Percentiles rank a stretch among this genome's conserved stretches.
phyloP scores from a whole-genome alignment of 1,284 basidiomycete species.

The Trichosporon coremiiforme region DNA sequence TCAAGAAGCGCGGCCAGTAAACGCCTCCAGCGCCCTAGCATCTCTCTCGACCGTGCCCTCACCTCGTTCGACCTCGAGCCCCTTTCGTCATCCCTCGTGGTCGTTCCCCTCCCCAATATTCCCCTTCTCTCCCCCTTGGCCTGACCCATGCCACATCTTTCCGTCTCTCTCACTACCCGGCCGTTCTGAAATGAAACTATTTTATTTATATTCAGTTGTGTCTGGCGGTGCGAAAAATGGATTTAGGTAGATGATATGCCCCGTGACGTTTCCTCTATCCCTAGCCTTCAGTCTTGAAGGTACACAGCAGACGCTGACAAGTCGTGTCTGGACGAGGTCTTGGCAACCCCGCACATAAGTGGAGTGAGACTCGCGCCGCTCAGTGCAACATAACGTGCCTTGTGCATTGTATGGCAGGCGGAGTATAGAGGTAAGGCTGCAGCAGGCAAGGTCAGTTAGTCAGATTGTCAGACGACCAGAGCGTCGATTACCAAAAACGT shows the following conservation, averaged over 20 bases:
- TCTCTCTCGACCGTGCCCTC: constrained; percentile 19
- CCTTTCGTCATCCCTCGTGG: constrained; percentile 19
- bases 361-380: neutral
- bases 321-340: neutral
- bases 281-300: neutral
- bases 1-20: constrained; percentile 55
- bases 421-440: neutral
- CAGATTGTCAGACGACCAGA: neutral
- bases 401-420: neutral
- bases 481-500: neutral
- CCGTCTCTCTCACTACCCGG: constrained; percentile 23
- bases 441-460: neutral
- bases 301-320: neutral
- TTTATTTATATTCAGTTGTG: constrained; percentile 28
- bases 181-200: constrained; percentile 31
- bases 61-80: constrained; percentile 13
- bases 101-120: constrained; percentile 8
- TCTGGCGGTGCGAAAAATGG: constrained; percentile 20
- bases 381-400: neutral
- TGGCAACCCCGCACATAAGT: neutral
- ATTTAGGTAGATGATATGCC: constrained; percentile 30
- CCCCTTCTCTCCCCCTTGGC: constrained; percentile 23
- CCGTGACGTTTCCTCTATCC: constrained; percentile 23
- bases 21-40: constrained; percentile 16
- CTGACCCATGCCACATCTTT: constrained; percentile 26